A percentile compares a stretch with the other conserved stretches of the same genome.
Conservation (phyloP, 2,329 filamentous ascomycete species). For the Cladophialophora yegresii region DNA sequence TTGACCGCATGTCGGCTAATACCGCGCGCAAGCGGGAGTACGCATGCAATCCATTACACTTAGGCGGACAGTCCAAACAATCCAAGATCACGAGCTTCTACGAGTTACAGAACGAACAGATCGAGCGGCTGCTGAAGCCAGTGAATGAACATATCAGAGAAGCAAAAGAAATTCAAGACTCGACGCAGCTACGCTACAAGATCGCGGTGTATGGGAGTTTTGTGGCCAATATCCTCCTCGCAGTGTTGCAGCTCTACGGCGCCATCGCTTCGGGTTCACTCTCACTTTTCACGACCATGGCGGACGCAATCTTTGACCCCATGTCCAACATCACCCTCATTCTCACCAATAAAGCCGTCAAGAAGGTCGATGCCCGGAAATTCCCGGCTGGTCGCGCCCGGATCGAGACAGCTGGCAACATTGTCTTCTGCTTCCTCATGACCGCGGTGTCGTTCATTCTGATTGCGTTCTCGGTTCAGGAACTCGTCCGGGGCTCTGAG, state of each 20-base stretch:
- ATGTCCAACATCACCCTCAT: constrained; percentile 86
- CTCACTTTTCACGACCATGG: constrained; percentile 96
- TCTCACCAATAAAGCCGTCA: constrained; percentile 82
- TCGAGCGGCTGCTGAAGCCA: constrained; percentile 84
- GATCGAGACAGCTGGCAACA: constrained; percentile 93
- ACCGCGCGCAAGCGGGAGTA: constrained; percentile 72
- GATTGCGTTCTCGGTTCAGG: constrained; percentile 79
- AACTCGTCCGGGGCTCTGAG: constrained; percentile 59
- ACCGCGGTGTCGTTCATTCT: constrained; percentile 86
- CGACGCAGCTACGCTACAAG: constrained; percentile 69
- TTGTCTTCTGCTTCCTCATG: constrained; percentile 96
- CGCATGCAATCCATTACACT: constrained; percentile 45
- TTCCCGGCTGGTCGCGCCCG: constrained; percentile 93
- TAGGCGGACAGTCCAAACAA: constrained; percentile 40
- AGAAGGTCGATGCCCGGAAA: constrained; percentile 77
- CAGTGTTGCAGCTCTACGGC: constrained; percentile 82
- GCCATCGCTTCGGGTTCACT: constrained; percentile 85
- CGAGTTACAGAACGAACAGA: constrained; percentile 87
- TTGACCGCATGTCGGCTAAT: constrained; percentile 77
- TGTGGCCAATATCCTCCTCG: constrained; percentile 75
- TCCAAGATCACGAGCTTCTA: constrained; percentile 78
- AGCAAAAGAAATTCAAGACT: constrained; percentile 75
- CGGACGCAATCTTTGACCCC: constrained; percentile 91
- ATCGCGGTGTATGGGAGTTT: constrained; percentile 69
- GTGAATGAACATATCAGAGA: constrained; percentile 87